Evolutionary conservation across 2,329 filamentous ascomycete species (phyloP).

Genomic region (Ascomycota sp.): DNA sequence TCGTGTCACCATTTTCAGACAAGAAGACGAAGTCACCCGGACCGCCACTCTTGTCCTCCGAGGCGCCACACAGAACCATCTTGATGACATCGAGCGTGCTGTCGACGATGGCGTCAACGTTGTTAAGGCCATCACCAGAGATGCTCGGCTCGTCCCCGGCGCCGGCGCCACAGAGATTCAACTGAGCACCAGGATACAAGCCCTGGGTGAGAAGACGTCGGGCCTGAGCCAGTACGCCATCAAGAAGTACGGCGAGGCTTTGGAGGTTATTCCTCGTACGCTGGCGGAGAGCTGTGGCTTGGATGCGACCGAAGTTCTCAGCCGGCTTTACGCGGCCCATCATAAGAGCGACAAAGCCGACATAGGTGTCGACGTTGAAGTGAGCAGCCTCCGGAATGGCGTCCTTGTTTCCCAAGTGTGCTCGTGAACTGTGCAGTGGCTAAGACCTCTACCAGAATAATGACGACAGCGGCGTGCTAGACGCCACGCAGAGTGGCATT

Average conservation of each 20-base stretch:
- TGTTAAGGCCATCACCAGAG: conserved; percentile 92
- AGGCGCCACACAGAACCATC: conserved; percentile 91
- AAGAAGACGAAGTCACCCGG: conserved; percentile 80
- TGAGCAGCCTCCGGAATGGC: conserved; percentile 12
- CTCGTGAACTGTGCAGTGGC: conserved; percentile 1
- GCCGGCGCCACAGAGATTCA: conserved; percentile 90
- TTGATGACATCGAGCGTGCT: conserved; percentile 90
- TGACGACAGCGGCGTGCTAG: conserved; percentile 59
- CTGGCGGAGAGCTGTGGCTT: conserved; percentile 88
- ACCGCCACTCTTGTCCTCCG: conserved; percentile 88
- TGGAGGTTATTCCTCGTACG: conserved; percentile 87
- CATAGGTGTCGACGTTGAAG: conserved; percentile 84
- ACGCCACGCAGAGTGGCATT: conserved; percentile 74
- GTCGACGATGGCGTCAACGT: conserved; percentile 98
- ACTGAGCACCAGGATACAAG: conserved; percentile 77
- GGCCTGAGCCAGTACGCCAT: conserved; percentile 92
- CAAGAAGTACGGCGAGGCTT: conserved; percentile 91
- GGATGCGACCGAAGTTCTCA: conserved; percentile 91
- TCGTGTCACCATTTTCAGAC: conserved; percentile 92
- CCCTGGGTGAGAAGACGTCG: conserved; percentile 77
- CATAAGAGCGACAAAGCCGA: conserved; percentile 75
- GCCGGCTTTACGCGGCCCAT: conserved; percentile 81
- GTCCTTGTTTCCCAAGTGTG: no score
- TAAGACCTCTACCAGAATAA: conserved; percentile 34
- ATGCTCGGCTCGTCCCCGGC: conserved; percentile 76